A percentile compares a stretch with the other conserved stretches of the same genome.
These are phyloP conservation scores for Cornus florida DNA, from an alignment of 148 eudicot genomes.

Conservation along the genomic window DNA sequence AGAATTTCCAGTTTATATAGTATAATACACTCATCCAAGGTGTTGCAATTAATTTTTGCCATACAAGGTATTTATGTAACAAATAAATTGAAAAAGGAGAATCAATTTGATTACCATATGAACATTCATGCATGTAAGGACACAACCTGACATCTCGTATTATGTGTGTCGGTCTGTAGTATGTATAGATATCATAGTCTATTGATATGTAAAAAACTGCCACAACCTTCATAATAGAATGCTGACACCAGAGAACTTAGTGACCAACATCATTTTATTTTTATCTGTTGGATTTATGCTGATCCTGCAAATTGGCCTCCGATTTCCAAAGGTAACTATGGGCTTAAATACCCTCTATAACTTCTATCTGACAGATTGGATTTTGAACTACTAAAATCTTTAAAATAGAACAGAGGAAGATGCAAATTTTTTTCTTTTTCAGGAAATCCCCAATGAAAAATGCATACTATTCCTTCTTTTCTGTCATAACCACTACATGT, in stretches of 20 bases:
- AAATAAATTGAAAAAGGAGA: not conserved
- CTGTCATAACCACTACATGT: too few relatives aligned
- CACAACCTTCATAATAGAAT: not conserved
- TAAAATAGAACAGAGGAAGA: too few relatives aligned
- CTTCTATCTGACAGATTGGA: too few relatives aligned
- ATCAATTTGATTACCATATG: not conserved
- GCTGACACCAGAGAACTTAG: not conserved
- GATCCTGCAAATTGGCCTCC: not conserved
- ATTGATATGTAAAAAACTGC: not conserved
- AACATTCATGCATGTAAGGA: not conserved
- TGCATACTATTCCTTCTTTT: too few relatives aligned
- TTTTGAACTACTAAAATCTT: too few relatives aligned
- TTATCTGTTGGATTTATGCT: not conserved
- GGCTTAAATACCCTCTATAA: too few relatives aligned
- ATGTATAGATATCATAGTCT: not conserved
- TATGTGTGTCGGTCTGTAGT: not conserved
- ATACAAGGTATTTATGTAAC: not conserved
- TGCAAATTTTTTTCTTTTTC: too few relatives aligned
- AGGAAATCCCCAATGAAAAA: too few relatives aligned
- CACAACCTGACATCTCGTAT: not conserved
- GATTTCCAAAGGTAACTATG: too few relatives aligned
- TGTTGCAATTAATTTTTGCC: not conserved
- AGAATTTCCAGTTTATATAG: not conserved
- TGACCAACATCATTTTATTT: not conserved
- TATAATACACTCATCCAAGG: not conserved